Percentiles rank a stretch among this genome's conserved stretches.
These are phyloP conservation scores for Cynara cardunculus DNA, from an alignment of 129 eudicot species.

Conservation along the genomic window DNA sequence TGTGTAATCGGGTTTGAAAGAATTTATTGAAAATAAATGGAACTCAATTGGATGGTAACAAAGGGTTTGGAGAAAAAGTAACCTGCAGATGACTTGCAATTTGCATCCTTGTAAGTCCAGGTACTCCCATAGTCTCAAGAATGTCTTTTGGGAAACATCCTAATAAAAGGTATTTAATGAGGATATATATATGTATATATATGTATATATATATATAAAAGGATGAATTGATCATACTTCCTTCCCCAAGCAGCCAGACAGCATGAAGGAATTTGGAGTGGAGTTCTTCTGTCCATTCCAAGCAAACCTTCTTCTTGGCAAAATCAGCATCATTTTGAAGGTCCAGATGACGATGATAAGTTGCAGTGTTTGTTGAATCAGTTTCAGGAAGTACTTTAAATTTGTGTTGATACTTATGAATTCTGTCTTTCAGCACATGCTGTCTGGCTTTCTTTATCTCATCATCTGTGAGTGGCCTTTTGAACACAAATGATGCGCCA, in stretches of 20 bases:
- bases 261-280: slow-evolving; percentile 15
- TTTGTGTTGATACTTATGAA: neutral
- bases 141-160: slow-evolving; percentile 32
- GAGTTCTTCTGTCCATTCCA: slow-evolving; percentile 25
- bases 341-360: neutral
- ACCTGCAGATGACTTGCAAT: slow-evolving; percentile 49
- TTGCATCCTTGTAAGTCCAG: slow-evolving; percentile 40
- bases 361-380: neutral
- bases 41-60: no score
- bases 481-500: slow-evolving; percentile 17
- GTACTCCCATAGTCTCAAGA: slow-evolving; percentile 28
- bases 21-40: no score
- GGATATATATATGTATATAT: no score
- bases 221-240: slow-evolving; percentile 16
- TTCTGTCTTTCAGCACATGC: slow-evolving; percentile 11
- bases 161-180: neutral
- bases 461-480: slow-evolving; percentile 7
- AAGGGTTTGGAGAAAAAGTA: neutral
- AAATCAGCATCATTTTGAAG: neutral
- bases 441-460: slow-evolving; percentile 2
- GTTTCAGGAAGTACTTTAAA: neutral
- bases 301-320: neutral
- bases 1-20: no score
- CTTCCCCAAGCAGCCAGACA: slow-evolving; percentile 9
- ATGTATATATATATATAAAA: neutral